Conservation (phyloP, 805 yeast species). For the Teunomyces pallodes region DNA sequence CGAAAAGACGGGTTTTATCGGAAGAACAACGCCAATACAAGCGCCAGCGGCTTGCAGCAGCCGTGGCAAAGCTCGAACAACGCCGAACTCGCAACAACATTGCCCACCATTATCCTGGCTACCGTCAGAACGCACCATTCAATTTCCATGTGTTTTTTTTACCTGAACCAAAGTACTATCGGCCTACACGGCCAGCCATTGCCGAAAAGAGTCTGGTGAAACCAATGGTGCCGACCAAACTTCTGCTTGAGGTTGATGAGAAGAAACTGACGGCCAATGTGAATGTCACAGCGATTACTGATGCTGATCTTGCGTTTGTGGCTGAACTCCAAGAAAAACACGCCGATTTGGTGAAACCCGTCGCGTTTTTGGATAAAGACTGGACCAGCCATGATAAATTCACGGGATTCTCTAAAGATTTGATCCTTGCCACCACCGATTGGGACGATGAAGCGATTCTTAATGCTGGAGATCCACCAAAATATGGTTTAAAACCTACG, state of each 20-base stretch:
- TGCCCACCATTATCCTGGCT: constrained; percentile 60
- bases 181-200: constrained; percentile 50
- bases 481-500: too few species aligned
- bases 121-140: constrained; percentile 51
- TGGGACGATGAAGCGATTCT: constrained; percentile 73
- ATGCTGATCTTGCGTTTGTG: too few species aligned
- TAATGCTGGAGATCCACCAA: constrained; percentile 40
- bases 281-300: too few species aligned
- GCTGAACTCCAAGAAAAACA: constrained; percentile 12
- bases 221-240: constrained; percentile 58
- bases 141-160: constrained; percentile 66
- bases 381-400: constrained; percentile 38
- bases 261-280: too few species aligned
- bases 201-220: constrained; percentile 28
- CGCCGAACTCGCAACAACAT: constrained; percentile 29
- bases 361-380: constrained; percentile 32
- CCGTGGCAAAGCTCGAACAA: constrained; percentile 30
- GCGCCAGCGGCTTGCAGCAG: constrained; percentile 24
- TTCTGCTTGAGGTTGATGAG: constrained; percentile 55
- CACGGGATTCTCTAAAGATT: constrained; percentile 47
- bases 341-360: constrained; percentile 16
- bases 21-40: constrained; percentile 23
- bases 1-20: constrained; percentile 17
- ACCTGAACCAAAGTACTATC: constrained; percentile 55
- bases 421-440: constrained; percentile 67